These are phyloP conservation scores for Euphorbia tirucalli DNA, from an alignment of 345 rosid genomes.

Conservation along the genomic window DNA sequence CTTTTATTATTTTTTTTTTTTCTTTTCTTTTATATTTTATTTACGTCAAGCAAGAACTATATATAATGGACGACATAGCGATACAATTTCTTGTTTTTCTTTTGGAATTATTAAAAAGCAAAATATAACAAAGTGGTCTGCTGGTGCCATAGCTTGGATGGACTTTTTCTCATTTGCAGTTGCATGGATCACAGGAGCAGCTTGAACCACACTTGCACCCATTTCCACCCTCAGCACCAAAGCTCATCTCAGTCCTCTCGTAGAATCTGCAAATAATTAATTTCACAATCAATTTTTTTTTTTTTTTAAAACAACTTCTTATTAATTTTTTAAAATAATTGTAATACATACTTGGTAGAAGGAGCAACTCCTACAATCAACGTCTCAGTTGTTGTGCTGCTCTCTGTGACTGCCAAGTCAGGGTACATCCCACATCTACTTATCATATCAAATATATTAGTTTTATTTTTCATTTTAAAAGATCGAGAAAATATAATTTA, in stretches of 20 bases:
- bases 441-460: too few species aligned
- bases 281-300: neutral
- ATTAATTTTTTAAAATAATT: too few species aligned
- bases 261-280: slow-evolving; percentile 23
- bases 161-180: slow-evolving; percentile 31
- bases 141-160: neutral
- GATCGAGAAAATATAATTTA: too few species aligned
- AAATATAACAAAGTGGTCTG: neutral
- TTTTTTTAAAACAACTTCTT: neutral
- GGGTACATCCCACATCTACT: slow-evolving; percentile 24
- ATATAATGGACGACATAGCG: neutral
- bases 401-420: slow-evolving; percentile 18
- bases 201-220: slow-evolving; percentile 73
- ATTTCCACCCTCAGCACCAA: slow-evolving; percentile 31
- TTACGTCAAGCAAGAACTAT: neutral
- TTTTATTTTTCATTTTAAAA: too few species aligned
- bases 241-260: slow-evolving; percentile 39
- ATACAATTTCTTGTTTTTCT: neutral
- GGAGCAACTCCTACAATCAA: slow-evolving; percentile 27
- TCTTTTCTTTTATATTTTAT: neutral
- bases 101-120: neutral
- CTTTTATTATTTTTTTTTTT: neutral
- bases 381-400: slow-evolving; percentile 12
- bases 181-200: slow-evolving; percentile 60
- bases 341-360: slow-evolving; percentile 1